Evolutionary conservation across 345 rosid genomes (phyloP).

Genomic region (Corymbia maculata): DNA sequence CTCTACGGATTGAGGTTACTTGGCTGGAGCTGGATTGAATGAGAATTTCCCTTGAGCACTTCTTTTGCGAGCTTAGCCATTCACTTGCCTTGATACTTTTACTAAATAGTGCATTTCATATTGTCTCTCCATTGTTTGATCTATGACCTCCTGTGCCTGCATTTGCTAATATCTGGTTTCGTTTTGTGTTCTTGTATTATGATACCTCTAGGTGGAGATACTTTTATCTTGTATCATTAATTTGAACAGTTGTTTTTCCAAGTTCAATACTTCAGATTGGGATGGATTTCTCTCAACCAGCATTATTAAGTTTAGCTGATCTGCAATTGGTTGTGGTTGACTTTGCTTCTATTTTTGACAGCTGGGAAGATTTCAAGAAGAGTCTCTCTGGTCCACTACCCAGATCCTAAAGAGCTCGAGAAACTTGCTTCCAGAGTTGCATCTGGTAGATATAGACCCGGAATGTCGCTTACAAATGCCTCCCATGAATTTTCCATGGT

Average conservation of each 20-base stretch:
- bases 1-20: neutral
- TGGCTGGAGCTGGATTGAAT: neutral
- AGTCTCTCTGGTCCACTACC: slow-evolving; percentile 49
- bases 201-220: neutral
- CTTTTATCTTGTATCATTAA: neutral
- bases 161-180: neutral
- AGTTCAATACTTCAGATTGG: neutral
- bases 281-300: neutral
- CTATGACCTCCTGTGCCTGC: neutral
- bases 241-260: neutral
- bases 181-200: neutral
- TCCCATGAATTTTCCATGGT: slow-evolving; percentile 18
- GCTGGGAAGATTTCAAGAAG: slow-evolving; percentile 54
- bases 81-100: neutral
- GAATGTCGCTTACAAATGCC: slow-evolving; percentile 24
- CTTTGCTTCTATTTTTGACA: slow-evolving; percentile 8
- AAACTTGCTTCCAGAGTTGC: neutral
- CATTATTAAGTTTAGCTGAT: neutral
- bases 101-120: neutral
- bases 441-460: neutral
- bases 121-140: neutral
- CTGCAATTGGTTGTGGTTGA: neutral
- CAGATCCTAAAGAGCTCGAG: slow-evolving; percentile 57
- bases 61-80: neutral
- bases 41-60: neutral